Conservation (phyloP, 345 rosid genomes). For the Geranium brycei region DNA sequence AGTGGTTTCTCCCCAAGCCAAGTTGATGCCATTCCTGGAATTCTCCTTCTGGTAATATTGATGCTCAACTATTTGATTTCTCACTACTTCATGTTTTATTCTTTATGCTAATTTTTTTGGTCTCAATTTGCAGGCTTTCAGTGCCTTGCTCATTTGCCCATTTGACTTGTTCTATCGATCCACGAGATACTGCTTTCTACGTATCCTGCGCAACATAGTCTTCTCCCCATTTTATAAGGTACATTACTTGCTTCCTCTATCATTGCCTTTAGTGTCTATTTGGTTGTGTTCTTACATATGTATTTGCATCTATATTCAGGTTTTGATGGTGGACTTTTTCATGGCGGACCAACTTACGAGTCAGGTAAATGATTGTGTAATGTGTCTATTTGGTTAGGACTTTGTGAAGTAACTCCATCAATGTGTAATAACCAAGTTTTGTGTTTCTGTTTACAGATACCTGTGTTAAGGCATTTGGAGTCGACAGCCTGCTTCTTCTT, state of each 20-base stretch:
- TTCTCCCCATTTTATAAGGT: slow-evolving; percentile 90
- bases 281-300: neutral
- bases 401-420: too few species aligned
- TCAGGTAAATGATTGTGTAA: slow-evolving; percentile 38
- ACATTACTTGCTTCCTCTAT: neutral
- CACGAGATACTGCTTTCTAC: slow-evolving; percentile 70
- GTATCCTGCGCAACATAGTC: slow-evolving; percentile 57
- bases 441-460: slow-evolving; percentile 35
- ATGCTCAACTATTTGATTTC: too few species aligned
- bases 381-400: too few species aligned
- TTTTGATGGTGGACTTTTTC: slow-evolving; percentile 85
- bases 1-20: slow-evolving; percentile 35
- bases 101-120: too few species aligned
- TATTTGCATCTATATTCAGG: slow-evolving; percentile 25
- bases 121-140: slow-evolving; percentile 31
- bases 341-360: slow-evolving; percentile 98
- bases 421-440: neutral
- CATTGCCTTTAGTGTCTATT: neutral
- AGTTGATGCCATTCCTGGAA: slow-evolving; percentile 77
- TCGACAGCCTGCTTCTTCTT: slow-evolving; percentile 75
- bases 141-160: slow-evolving; percentile 57
- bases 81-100: too few species aligned
- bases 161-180: slow-evolving; percentile 67
- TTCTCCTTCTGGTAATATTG: slow-evolving; percentile 47
- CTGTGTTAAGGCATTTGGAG: slow-evolving; percentile 70